Conservation (phyloP, 2,329 filamentous ascomycete genomes). For the Ophiostoma pallidulum region DNA sequence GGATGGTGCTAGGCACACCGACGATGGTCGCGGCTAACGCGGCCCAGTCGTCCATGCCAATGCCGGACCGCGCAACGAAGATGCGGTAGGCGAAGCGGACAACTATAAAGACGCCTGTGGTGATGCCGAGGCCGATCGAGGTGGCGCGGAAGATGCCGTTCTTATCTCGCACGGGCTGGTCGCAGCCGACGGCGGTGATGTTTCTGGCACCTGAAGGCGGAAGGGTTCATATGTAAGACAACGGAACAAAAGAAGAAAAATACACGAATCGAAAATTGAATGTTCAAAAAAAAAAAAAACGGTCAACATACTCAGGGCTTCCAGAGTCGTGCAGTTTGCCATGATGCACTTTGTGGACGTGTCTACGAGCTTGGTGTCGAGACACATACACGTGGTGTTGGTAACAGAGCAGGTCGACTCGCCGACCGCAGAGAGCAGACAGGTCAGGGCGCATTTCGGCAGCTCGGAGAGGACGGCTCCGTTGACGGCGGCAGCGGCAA, state of each 20-base stretch:
- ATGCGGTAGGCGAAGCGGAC: conserved; percentile 29
- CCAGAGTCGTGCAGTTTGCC: conserved; percentile 6
- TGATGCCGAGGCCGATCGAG: conserved; percentile 23
- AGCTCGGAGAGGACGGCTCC: conserved; percentile 2
- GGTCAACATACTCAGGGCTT: conserved; percentile 10
- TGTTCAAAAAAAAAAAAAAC: too few relatives aligned
- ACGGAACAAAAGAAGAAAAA: too few relatives aligned
- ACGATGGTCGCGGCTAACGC: conserved; percentile 21
- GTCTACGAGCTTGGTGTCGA: conserved; percentile 1
- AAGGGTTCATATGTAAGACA: too few relatives aligned
- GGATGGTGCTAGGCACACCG: conserved; percentile 22
- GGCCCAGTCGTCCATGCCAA: conserved; percentile 30
- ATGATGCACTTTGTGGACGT: conserved; percentile 1
- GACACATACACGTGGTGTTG: conserved; percentile 11
- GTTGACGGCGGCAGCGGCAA: not conserved
- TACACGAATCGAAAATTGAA: too few relatives aligned
- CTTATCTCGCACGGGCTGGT: conserved; percentile 21
- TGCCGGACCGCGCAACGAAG: conserved; percentile 22
- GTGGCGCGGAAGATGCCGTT: conserved; percentile 25
- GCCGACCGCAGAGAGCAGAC: not conserved
- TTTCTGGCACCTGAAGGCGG: conserved; percentile 20
- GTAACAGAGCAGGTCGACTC: not conserved
- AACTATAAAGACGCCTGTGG: conserved; percentile 28
- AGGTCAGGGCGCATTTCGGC: conserved; percentile 5
- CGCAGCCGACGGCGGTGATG: conserved; percentile 21